Evolutionary conservation across 139 green algal genomes (phyloP).

Genomic region (Chlamydomonas sp.): DNA sequence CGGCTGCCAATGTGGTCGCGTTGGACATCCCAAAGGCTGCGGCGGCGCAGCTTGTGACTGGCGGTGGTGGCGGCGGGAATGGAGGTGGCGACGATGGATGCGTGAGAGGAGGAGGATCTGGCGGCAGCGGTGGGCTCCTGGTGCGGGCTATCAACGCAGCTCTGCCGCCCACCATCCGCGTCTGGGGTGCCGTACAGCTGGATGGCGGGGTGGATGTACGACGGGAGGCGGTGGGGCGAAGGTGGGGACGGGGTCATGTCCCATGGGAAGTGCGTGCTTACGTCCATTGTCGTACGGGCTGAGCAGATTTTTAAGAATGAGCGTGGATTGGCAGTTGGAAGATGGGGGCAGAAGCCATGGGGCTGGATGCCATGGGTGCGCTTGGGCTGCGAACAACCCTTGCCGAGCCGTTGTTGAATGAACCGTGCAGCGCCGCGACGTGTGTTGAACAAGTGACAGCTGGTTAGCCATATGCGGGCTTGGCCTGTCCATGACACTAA

Average conservation of each 20-base stretch:
- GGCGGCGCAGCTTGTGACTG: neutral
- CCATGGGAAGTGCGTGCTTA: neutral
- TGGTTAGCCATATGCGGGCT: no score
- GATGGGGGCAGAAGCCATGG: no score
- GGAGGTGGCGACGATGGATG: neutral
- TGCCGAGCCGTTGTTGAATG: neutral
- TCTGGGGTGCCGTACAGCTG: conserved; percentile 75
- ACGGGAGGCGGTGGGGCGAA: conserved; percentile 77
- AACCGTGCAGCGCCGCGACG: no score
- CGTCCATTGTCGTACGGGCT: neutral
- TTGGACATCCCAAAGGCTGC: neutral
- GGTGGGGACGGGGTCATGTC: neutral
- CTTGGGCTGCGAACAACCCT: neutral
- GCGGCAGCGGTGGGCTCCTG: neutral
- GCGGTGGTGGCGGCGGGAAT: neutral
- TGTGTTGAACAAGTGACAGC: no score
- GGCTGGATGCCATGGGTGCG: no score
- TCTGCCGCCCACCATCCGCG: conserved; percentile 61
- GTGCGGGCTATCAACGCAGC: neutral
- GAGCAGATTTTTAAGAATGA: neutral
- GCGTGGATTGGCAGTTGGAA: no score
- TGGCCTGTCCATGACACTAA: no score
- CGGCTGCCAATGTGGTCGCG: conserved; percentile 62
- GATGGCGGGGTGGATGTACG: conserved; percentile 86
- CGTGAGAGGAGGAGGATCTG: neutral